Base-by-base conservation (phyloP, 345 rosid genomes). In the Hypericum perforatum region DNA sequence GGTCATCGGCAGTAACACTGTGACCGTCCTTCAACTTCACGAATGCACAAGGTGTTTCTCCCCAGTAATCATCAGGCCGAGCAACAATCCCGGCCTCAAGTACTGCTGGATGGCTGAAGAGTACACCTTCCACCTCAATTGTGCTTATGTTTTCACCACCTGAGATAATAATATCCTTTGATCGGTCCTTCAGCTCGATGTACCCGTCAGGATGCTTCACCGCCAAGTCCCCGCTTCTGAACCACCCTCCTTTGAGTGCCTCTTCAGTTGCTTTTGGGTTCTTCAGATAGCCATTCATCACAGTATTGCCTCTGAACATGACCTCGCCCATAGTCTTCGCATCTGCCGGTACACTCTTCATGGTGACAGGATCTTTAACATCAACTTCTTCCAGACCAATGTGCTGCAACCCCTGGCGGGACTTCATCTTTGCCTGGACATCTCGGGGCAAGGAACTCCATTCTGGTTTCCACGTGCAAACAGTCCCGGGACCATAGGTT, bases 111-210 rank as follows among this genome's bases (percentile, higher is more conserved):
- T 73, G 74, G 52, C 62, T 39, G 39, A 38, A 73, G 11, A 73
- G 60, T 11, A 52, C 63, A 4, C 70, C 45, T 56, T 73, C 77
- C 16, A 69, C 74, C 60, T 73, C 74, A 36, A 73, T 69, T 0
- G 74, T 49, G 65, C 77, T 73, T 8, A 73, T 69, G 14, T 73
- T 73, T 69, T 73, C 77, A 0, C 77, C 77, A 9, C 77, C 77
- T 4, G 77, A 73, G 9, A 73, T 73, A 54, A 73, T 73, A 41
- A 73, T 62, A 56, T 73, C 77, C 68, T 69, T 73, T 1, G 77
- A 69, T 6, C 74, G 54, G 49, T 73, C 77, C 68, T 62, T 73
- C 6, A 73, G 42, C 60, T 65, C 71, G 42, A 73, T 73, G 54
- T 73, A 73, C 1, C 77, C 77, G 39, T 73, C 77, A 13, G 71